These are phyloP conservation scores for Stygiomarasmius scandens DNA, from an alignment of 1,284 basidiomycete species.

Conservation along the genomic window DNA sequence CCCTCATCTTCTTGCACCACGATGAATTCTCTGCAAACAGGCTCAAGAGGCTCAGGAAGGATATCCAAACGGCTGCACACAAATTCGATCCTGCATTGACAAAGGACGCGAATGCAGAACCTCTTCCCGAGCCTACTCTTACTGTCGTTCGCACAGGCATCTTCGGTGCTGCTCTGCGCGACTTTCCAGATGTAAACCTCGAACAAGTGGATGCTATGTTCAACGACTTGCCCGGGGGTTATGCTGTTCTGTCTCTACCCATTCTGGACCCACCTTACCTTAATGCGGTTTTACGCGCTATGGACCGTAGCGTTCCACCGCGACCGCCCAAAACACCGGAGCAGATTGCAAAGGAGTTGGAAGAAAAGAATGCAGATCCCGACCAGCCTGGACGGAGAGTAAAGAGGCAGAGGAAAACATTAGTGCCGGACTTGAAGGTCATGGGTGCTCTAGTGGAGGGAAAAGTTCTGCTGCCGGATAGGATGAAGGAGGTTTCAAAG, in stretches of 20 bases:
- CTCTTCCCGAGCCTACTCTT: slow-evolving; percentile 48
- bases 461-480: slow-evolving; percentile 59
- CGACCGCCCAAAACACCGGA: slow-evolving; percentile 55
- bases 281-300: slow-evolving; percentile 63
- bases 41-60: slow-evolving; percentile 65
- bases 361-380: slow-evolving; percentile 61
- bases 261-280: slow-evolving; percentile 72
- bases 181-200: slow-evolving; percentile 54
- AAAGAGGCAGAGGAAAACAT: slow-evolving; percentile 54
- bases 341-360: slow-evolving; percentile 49
- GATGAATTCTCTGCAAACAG: slow-evolving; percentile 67
- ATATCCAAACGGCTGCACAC: slow-evolving; percentile 57
- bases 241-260: slow-evolving; percentile 70
- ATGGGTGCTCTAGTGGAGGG: slow-evolving; percentile 79
- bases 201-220: slow-evolving; percentile 53
- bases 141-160: slow-evolving; percentile 70
- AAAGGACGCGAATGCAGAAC: slow-evolving; percentile 41
- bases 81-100: slow-evolving; percentile 32
- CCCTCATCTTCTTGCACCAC: slow-evolving; percentile 73
- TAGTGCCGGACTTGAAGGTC: slow-evolving; percentile 67
- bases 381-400: slow-evolving; percentile 66
- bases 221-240: slow-evolving; percentile 54
- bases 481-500: slow-evolving; percentile 62
- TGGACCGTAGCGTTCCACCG: slow-evolving; percentile 68
- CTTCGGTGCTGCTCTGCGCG: slow-evolving; percentile 72